Percentiles rank a stretch among this genome's conserved stretches.
These are phyloP conservation scores for Penicillium sp. DNA, from an alignment of 2,329 filamentous ascomycete species.

Conservation along the genomic window DNA sequence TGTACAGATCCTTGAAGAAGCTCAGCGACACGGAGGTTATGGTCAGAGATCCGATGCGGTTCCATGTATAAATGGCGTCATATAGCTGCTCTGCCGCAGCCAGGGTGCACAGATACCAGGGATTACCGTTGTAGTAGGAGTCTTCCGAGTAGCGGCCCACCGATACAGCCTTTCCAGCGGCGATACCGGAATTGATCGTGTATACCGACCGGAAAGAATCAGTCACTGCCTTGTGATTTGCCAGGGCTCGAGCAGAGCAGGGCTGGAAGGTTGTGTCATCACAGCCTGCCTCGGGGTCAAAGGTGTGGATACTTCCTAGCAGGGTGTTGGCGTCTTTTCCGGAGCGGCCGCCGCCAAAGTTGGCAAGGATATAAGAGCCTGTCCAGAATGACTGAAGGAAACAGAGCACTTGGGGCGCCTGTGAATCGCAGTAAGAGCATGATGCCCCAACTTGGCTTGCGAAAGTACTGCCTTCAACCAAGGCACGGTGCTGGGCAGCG, in stretches of 20 bases:
- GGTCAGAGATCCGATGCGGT: conserved; percentile 61
- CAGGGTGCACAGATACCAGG: conserved; percentile 75
- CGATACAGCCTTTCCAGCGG: conserved; percentile 37
- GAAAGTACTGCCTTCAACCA: conserved; percentile 61
- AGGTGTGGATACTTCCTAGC: conserved; percentile 48
- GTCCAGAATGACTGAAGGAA: conserved; percentile 76
- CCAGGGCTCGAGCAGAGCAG: conserved; percentile 66
- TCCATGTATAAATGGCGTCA: conserved; percentile 72
- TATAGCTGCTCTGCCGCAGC: conserved; percentile 81
- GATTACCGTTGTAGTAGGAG: conserved; percentile 74
- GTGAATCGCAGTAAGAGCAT: conserved; percentile 61
- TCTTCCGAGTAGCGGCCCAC: conserved; percentile 71
- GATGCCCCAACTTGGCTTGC: conserved; percentile 64
- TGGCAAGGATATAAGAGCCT: conserved; percentile 63
- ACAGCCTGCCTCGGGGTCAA: conserved; percentile 36
- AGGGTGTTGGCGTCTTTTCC: conserved; percentile 74
- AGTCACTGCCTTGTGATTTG: conserved; percentile 74
- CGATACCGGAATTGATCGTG: conserved; percentile 48
- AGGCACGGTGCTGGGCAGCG: conserved; percentile 66
- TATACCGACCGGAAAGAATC: conserved; percentile 76
- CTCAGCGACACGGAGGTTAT: conserved; percentile 65
- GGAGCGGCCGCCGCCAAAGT: conserved; percentile 63
- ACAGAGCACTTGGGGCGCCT: conserved; percentile 71
- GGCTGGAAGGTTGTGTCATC: conserved; percentile 69
- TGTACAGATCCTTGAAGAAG: conserved; percentile 70